phyloP scores from a whole-genome alignment of 768 basidiomycete species.

The Suillus sp. region DNA sequence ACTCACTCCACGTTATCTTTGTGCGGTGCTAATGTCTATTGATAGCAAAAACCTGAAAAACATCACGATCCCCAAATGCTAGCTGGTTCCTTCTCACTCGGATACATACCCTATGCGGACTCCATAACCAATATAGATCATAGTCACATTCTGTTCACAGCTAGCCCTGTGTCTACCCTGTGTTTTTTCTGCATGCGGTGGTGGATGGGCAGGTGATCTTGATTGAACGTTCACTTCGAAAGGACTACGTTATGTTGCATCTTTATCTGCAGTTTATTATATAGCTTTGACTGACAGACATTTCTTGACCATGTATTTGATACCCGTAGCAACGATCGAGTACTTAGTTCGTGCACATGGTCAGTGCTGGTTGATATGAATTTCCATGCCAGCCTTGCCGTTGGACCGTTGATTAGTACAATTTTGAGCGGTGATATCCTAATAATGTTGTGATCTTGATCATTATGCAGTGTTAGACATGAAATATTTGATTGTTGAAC shows the following conservation, averaged over 20 bases:
- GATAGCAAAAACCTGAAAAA: conserved; percentile 69
- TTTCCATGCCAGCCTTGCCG: background rate
- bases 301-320: background rate
- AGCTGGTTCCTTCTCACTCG: background rate
- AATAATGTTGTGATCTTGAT: background rate
- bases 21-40: conserved; percentile 25
- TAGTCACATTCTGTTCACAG: background rate
- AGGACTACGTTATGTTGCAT: conserved; percentile 5
- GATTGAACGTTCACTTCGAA: background rate
- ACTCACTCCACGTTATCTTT: conserved; percentile 1
- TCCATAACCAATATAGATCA: background rate
- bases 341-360: background rate
- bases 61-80: conserved; percentile 67
- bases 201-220: background rate
- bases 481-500: background rate
- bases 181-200: background rate
- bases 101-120: conserved; percentile 5
- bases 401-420: background rate
- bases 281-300: background rate
- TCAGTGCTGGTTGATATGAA: background rate
- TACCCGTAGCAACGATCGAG: background rate
- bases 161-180: background rate
- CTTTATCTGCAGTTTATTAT: conserved; percentile 1
- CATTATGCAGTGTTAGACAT: background rate
- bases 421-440: background rate